Conservation (phyloP, 495 filamentous ascomycete genomes). For the Aspergillus cavernicola region DNA sequence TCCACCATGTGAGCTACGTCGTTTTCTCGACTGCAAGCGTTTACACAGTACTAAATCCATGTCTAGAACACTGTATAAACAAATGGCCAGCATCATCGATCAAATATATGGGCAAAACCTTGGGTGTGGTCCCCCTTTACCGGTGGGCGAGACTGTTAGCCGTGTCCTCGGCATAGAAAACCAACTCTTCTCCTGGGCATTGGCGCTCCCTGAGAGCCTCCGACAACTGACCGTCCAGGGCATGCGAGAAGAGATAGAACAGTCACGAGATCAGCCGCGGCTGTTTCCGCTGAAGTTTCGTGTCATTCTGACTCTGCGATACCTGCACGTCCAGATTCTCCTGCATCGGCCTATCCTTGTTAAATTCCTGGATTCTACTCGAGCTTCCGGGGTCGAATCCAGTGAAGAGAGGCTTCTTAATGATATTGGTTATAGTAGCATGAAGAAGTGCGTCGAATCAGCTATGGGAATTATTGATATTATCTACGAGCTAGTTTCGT, state of each 20-base stretch:
- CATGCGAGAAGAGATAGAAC: background rate
- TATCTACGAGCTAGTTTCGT: no score
- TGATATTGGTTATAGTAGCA: no score
- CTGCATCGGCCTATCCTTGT: conserved; percentile 39
- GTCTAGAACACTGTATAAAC: conserved; percentile 20
- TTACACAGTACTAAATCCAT: background rate
- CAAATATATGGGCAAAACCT: conserved; percentile 39
- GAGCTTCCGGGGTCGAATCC: no score
- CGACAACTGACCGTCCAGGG: conserved; percentile 1
- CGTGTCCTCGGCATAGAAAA: conserved; percentile 20
- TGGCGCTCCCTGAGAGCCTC: conserved; percentile 5
- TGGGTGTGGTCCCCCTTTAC: conserved; percentile 21
- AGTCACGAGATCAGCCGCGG: background rate
- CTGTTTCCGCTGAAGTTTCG: conserved; percentile 18
- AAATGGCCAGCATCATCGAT: conserved; percentile 33
- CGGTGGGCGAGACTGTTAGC: conserved; percentile 13
- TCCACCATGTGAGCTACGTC: conserved; percentile 29
- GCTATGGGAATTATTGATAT: no score
- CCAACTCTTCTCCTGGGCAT: conserved; percentile 18
- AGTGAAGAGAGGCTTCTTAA: no score
- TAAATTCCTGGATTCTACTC: no score
- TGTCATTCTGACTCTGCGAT: conserved; percentile 35
- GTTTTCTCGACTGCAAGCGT: background rate
- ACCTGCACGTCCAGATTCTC: conserved; percentile 34
- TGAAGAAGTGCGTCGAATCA: no score